Percentiles rank a stretch among this genome's conserved stretches.
phyloP scores from a whole-genome alignment of 2,329 filamentous ascomycete genomes.

The Zymoseptoria crescenta region DNA sequence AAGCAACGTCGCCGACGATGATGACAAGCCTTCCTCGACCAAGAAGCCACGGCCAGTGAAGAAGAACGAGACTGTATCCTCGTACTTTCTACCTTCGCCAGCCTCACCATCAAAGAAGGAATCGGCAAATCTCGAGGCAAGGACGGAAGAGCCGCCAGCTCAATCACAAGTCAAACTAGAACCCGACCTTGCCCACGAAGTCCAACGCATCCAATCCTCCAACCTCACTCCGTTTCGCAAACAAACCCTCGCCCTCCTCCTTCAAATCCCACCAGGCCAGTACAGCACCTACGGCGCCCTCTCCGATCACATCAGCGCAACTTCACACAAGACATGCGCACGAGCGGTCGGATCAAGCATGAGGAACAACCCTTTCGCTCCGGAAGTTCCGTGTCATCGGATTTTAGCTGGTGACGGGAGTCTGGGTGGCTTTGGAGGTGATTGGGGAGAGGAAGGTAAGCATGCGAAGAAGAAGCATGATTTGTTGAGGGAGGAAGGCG shows the following conservation, averaged over 20 bases:
- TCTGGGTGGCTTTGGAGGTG: constrained; percentile 46
- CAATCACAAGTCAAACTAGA: constrained; percentile 1
- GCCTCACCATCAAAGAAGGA: not conserved
- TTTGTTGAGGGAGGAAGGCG: constrained; percentile 37
- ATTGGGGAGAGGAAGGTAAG: constrained; percentile 40
- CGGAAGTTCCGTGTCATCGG: constrained; percentile 37
- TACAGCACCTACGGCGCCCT: constrained; percentile 33
- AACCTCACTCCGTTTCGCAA: constrained; percentile 45
- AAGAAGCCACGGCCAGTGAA: constrained; percentile 1
- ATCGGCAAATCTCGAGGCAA: not conserved
- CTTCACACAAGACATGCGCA: constrained; percentile 30
- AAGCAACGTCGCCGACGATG: not conserved
- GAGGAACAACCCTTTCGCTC: constrained; percentile 37
- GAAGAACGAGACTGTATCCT: constrained; percentile 17
- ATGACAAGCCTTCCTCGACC: not conserved
- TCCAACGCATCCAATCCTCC: constrained; percentile 37
- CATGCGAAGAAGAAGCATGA: constrained; percentile 36
- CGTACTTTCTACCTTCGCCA: constrained; percentile 25
- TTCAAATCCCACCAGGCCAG: constrained; percentile 28
- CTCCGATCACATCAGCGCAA: constrained; percentile 25
- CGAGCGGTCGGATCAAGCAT: constrained; percentile 36
- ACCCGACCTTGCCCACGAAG: constrained; percentile 18
- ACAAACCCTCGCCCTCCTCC: constrained; percentile 28
- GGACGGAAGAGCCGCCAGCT: not conserved
- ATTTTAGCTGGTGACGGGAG: constrained; percentile 29